These are phyloP conservation scores for Exidia glandulosa DNA, from an alignment of 768 basidiomycete species.

Conservation along the genomic window DNA sequence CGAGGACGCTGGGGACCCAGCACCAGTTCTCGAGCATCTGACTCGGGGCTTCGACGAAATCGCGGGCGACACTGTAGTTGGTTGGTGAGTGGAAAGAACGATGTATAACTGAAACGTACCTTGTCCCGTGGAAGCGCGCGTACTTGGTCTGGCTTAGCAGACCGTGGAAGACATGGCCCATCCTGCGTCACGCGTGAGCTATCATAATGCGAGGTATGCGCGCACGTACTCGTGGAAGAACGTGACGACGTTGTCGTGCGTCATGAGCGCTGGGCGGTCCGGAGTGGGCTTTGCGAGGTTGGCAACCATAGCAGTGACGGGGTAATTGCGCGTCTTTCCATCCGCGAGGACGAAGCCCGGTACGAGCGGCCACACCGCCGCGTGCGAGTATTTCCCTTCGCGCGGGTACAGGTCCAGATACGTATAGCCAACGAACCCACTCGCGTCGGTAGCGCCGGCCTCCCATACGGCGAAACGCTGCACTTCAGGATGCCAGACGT, in stretches of 20 bases:
- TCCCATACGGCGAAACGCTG: slow-evolving; percentile 83
- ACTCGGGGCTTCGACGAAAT: slow-evolving; percentile 83
- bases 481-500: slow-evolving; percentile 80
- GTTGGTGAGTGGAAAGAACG: slow-evolving; percentile 17
- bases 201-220: neutral
- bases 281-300: slow-evolving; percentile 80
- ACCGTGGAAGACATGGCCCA: slow-evolving; percentile 48
- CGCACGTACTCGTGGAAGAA: slow-evolving; percentile 64
- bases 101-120: too few relatives aligned
- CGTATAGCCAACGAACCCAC: slow-evolving; percentile 73
- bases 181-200: slow-evolving; percentile 27
- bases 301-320: slow-evolving; percentile 77
- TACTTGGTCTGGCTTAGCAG: slow-evolving; percentile 61
- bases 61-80: slow-evolving; percentile 61
- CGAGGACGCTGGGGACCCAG: slow-evolving; percentile 71
- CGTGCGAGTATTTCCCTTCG: slow-evolving; percentile 73
- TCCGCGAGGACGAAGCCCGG: slow-evolving; percentile 46
- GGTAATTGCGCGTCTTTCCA: slow-evolving; percentile 48
- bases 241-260: slow-evolving; percentile 76
- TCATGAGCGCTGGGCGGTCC: slow-evolving; percentile 71
- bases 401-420: slow-evolving; percentile 85
- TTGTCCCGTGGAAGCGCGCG: slow-evolving; percentile 76
- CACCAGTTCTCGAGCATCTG: slow-evolving; percentile 96
- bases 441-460: slow-evolving; percentile 54
- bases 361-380: slow-evolving; percentile 72